Percentiles rank a stretch among this genome's conserved stretches.
These are phyloP conservation scores for Arabidopsis lyrata DNA, from an alignment of 441 rosid species.

Conservation along the genomic window DNA sequence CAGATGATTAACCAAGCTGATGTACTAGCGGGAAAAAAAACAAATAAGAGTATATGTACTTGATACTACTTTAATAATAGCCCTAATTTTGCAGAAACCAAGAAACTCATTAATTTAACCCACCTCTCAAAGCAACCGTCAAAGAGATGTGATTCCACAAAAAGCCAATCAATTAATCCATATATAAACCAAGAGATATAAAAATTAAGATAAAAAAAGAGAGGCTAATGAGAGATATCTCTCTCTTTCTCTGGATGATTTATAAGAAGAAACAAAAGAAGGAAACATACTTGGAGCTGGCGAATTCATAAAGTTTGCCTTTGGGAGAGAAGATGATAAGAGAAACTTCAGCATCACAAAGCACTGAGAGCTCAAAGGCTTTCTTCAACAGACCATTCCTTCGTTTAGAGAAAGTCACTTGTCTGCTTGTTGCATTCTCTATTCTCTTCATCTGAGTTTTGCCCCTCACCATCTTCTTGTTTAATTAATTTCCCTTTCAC, in stretches of 20 bases:
- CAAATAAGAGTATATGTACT: conserved; percentile 21
- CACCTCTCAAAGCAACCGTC: conserved; percentile 28
- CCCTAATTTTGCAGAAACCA: conserved; percentile 45
- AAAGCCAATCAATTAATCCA: conserved; percentile 10
- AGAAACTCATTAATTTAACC: conserved; percentile 25
- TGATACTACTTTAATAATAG: conserved; percentile 40
- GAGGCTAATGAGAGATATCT: neutral
- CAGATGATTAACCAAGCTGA: conserved; percentile 15
- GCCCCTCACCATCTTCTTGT: conserved; percentile 77
- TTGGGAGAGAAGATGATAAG: conserved; percentile 82
- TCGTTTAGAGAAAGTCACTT: conserved; percentile 88
- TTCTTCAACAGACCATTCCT: conserved; percentile 83
- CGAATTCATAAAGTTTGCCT: conserved; percentile 86
- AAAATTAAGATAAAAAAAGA: neutral
- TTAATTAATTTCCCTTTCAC: conserved; percentile 26
- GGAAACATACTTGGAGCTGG: conserved; percentile 64
- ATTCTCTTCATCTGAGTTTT: conserved; percentile 89
- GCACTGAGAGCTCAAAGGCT: conserved; percentile 90
- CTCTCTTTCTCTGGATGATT: neutral
- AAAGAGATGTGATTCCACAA: conserved; percentile 32
- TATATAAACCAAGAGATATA: conserved; percentile 15
- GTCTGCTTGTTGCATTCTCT: conserved; percentile 92
- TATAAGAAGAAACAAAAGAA: neutral
- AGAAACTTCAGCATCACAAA: conserved; percentile 90
- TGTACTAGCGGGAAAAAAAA: conserved; percentile 12